These are phyloP conservation scores for Cornus kousa DNA, from an alignment of 148 eudicot species.

Conservation along the genomic window DNA sequence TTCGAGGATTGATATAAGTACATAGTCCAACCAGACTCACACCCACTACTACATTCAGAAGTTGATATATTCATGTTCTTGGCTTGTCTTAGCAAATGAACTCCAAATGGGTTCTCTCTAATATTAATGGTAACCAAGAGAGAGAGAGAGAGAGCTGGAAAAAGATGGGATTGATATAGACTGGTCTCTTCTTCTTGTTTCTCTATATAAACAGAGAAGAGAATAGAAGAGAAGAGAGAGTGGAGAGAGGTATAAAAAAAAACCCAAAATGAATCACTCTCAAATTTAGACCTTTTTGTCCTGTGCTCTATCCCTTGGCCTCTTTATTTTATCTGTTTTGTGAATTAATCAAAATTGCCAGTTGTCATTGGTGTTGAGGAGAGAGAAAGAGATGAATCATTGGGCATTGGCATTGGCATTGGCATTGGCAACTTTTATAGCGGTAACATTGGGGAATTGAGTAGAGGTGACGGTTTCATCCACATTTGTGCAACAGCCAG, in stretches of 20 bases:
- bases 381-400: conserved; percentile 15
- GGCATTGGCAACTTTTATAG: conserved; percentile 7
- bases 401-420: neutral
- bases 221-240: neutral
- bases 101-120: neutral
- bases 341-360: conserved; percentile 53
- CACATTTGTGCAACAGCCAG: conserved; percentile 28
- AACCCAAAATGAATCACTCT: conserved; percentile 28
- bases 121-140: neutral
- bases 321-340: conserved; percentile 28
- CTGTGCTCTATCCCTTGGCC: conserved; percentile 26
- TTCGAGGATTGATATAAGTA: conserved; percentile 66
- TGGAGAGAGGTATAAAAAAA: neutral
- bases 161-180: conserved; percentile 7
- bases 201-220: conserved; percentile 24
- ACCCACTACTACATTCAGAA: conserved; percentile 60
- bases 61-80: conserved; percentile 49
- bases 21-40: conserved; percentile 89
- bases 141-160: neutral
- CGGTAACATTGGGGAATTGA: conserved; percentile 14
- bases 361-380: conserved; percentile 41
- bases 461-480: conserved; percentile 13
- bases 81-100: neutral
- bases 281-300: conserved; percentile 50
- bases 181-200: conserved; percentile 5